phyloP scores from a whole-genome alignment of 768 basidiomycete species.

The Podaxis carcinomalis region DNA sequence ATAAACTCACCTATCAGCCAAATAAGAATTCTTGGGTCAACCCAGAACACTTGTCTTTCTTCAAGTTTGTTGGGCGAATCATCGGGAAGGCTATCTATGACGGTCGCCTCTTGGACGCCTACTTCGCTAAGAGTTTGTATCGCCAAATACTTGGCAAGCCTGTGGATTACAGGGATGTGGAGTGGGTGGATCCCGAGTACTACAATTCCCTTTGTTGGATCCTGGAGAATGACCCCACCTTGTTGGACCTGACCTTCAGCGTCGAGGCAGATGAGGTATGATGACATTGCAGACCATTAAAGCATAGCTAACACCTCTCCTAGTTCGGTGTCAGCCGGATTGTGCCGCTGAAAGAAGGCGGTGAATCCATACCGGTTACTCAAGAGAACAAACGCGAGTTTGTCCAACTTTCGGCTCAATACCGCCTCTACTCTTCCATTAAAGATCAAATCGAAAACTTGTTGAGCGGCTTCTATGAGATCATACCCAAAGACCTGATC shows the following conservation, averaged over 20 bases:
- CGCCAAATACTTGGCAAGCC: slow-evolving; percentile 91
- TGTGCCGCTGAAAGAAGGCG: slow-evolving; percentile 81
- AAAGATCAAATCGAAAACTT: slow-evolving; percentile 93
- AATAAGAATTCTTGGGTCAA: slow-evolving; percentile 94
- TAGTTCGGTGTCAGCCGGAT: slow-evolving; percentile 91
- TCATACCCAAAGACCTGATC: slow-evolving; percentile 94
- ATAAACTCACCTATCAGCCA: slow-evolving; percentile 93
- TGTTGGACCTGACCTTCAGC: slow-evolving; percentile 87
- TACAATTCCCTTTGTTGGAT: slow-evolving; percentile 99
- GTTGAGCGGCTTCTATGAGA: slow-evolving; percentile 91
- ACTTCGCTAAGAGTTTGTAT: slow-evolving; percentile 96
- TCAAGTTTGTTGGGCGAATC: slow-evolving; percentile 97
- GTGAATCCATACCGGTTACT: slow-evolving; percentile 82
- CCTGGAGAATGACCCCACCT: slow-evolving; percentile 88
- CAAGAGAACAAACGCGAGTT: slow-evolving; percentile 97
- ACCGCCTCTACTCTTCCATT: slow-evolving; percentile 90
- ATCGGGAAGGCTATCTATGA: slow-evolving; percentile 99
- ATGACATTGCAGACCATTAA: neutral
- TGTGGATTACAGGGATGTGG: slow-evolving; percentile 93
- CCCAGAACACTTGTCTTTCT: slow-evolving; percentile 93
- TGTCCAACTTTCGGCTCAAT: slow-evolving; percentile 92
- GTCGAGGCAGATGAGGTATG: slow-evolving; percentile 91
- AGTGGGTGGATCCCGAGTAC: slow-evolving; percentile 98
- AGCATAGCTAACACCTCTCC: slow-evolving; percentile 7
- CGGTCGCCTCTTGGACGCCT: slow-evolving; percentile 92